phyloP scores from a whole-genome alignment of 2,329 filamentous ascomycete species.

The Tolypocladium endophyticum region DNA sequence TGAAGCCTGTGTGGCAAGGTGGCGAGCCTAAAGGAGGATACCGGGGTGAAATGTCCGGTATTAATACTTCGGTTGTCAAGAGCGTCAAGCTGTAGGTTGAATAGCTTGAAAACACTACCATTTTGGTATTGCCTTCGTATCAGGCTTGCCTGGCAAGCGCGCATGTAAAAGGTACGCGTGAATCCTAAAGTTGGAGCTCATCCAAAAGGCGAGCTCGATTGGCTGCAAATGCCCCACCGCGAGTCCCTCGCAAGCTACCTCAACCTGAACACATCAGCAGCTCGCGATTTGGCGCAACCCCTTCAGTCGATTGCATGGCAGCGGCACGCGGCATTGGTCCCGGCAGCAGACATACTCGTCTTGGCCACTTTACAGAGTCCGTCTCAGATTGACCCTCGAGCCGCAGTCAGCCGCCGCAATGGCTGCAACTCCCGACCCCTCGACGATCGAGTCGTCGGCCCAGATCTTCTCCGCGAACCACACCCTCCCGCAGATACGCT shows the following conservation, averaged over 20 bases:
- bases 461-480: constrained; percentile 45
- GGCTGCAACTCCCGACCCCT: constrained; percentile 32
- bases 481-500: constrained; percentile 53
- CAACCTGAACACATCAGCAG: neutral
- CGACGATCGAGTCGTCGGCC: constrained; percentile 35
- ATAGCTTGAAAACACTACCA: neutral
- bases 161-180: neutral
- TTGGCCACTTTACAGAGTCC: neutral
- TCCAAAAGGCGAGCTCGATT: neutral
- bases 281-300: neutral
- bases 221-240: neutral
- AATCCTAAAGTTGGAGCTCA: neutral
- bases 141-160: neutral
- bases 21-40: constrained; percentile 79
- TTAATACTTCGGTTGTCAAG: constrained; percentile 88
- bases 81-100: constrained; percentile 69
- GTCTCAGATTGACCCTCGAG: neutral
- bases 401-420: constrained; percentile 15
- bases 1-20: constrained; percentile 77
- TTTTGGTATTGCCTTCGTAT: neutral
- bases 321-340: neutral
- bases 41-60: constrained; percentile 84
- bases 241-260: neutral
- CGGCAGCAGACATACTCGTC: neutral
- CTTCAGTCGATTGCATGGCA: neutral